These are phyloP conservation scores for Macadamia tetraphylla DNA, from an alignment of 164 flowering plant species.

Conservation along the genomic window DNA sequence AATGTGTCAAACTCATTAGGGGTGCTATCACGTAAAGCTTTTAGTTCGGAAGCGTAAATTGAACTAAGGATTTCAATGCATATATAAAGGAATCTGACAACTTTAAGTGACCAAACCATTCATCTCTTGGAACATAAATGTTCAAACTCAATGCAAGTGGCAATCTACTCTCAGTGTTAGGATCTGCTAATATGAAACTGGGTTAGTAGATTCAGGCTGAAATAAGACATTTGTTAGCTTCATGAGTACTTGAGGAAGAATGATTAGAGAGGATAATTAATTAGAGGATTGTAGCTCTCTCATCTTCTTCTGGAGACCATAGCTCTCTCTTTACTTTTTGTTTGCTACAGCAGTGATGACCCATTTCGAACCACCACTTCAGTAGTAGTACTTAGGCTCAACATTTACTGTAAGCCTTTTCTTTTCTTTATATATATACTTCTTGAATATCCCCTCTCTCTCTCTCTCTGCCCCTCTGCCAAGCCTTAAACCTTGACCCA, in stretches of 20 bases:
- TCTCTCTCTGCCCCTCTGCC: too few relatives aligned
- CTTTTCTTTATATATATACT: neutral
- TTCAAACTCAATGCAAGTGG: too few relatives aligned
- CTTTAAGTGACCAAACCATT: slow-evolving; percentile 65
- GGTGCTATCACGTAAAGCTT: slow-evolving; percentile 46
- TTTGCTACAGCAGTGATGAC: slow-evolving; percentile 41
- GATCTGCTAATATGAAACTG: too few relatives aligned
- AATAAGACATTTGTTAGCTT: neutral
- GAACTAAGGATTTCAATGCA: slow-evolving; percentile 61
- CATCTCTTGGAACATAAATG: too few relatives aligned
- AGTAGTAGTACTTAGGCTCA: neutral
- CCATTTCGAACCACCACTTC: slow-evolving; percentile 16
- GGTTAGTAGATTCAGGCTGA: too few relatives aligned
- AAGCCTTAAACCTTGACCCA: too few relatives aligned
- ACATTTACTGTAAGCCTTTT: neutral
- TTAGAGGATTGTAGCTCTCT: slow-evolving; percentile 14
- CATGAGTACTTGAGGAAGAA: too few relatives aligned
- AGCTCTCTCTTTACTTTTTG: slow-evolving; percentile 43
- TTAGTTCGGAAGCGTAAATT: slow-evolving; percentile 56
- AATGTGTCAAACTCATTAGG: slow-evolving; percentile 70
- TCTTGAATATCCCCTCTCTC: too few relatives aligned
- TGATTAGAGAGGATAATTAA: too few relatives aligned
- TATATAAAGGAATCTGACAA: slow-evolving; percentile 78
- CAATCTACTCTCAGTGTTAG: too few relatives aligned
- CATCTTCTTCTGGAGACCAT: slow-evolving; percentile 51